Conservation (phyloP, 169 alveolate species). For the Plasmodium vivax region DNA sequence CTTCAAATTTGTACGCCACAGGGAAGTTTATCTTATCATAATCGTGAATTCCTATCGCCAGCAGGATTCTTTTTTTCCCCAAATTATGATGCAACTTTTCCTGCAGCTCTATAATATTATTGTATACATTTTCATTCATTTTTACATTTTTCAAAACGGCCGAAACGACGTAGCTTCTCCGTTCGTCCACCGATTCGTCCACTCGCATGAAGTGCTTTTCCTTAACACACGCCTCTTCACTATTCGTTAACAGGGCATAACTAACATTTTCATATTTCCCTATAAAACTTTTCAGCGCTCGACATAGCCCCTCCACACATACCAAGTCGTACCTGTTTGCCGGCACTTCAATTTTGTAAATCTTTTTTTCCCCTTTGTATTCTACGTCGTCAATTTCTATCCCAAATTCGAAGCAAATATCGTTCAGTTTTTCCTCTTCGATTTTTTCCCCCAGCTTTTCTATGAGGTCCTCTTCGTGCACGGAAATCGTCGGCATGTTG, state of each 20-base stretch:
- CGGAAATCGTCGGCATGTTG: slow-evolving; percentile 90
- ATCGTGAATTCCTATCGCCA: slow-evolving; percentile 97
- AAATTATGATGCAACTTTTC: slow-evolving; percentile 98
- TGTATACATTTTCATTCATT: slow-evolving; percentile 90
- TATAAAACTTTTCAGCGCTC: slow-evolving; percentile 82
- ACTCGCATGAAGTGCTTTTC: slow-evolving; percentile 39
- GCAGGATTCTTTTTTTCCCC: slow-evolving; percentile 94
- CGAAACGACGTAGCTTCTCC: slow-evolving; percentile 90
- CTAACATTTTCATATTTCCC: slow-evolving; percentile 72
- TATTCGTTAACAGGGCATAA: slow-evolving; percentile 71
- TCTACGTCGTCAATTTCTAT: slow-evolving; percentile 95
- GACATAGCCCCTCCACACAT: slow-evolving; percentile 85
- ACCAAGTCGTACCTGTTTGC: slow-evolving; percentile 83
- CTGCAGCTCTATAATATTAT: slow-evolving; percentile 96
- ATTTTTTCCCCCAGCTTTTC: slow-evolving; percentile 79
- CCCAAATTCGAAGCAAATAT: slow-evolving; percentile 97
- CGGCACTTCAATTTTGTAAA: slow-evolving; percentile 82
- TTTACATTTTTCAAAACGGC: slow-evolving; percentile 94
- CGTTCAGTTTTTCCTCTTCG: slow-evolving; percentile 92
- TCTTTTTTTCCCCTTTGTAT: slow-evolving; percentile 84
- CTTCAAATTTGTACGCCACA: slow-evolving; percentile 90
- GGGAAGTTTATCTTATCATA: slow-evolving; percentile 93
- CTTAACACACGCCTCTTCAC: slow-evolving; percentile 77
- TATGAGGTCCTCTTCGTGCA: slow-evolving; percentile 80
- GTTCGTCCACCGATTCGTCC: slow-evolving; percentile 63